These are phyloP conservation scores for Botrytis deweyae DNA, from an alignment of 2,329 filamentous ascomycete genomes.

Conservation along the genomic window DNA sequence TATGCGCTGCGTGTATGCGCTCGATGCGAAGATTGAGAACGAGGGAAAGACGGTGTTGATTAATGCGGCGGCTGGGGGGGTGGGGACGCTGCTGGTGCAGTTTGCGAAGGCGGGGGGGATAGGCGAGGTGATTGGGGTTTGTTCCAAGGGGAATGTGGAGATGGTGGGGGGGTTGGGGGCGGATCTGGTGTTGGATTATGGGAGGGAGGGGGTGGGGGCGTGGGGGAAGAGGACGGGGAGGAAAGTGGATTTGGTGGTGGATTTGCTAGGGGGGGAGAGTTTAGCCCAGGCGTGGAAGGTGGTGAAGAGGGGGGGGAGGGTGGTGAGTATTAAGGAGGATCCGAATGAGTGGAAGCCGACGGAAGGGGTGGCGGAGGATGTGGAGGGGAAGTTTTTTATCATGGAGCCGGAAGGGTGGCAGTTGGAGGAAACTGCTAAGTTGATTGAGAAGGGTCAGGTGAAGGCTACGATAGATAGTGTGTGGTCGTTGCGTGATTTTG, in stretches of 20 bases:
- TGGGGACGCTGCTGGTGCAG: not conserved
- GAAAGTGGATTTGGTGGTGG: slow-evolving; percentile 16
- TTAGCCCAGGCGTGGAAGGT: slow-evolving; percentile 1
- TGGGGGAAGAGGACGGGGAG: not conserved
- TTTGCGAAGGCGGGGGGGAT: slow-evolving; percentile 8
- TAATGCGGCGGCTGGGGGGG: slow-evolving; percentile 13
- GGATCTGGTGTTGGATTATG: slow-evolving; percentile 14
- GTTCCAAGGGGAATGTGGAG: not conserved
- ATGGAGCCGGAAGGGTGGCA: slow-evolving; percentile 16
- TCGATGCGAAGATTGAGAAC: not conserved
- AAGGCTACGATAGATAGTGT: slow-evolving; percentile 7
- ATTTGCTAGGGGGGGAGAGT: not conserved
- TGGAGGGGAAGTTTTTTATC: not conserved
- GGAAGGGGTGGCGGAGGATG: not conserved
- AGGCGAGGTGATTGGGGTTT: not conserved
- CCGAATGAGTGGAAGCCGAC: not conserved
- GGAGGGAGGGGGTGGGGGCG: not conserved
- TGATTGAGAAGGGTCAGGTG: not conserved
- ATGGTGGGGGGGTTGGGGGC: not conserved
- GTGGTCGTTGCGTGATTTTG: slow-evolving; percentile 6
- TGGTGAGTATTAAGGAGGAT: slow-evolving; percentile 11
- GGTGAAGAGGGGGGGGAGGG: not conserved
- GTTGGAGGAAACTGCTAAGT: not conserved
- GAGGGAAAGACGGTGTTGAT: not conserved
- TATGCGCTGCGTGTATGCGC: not conserved